These are phyloP conservation scores for Fraxinus americana DNA, from an alignment of 257 asterid species.

Conservation along the genomic window DNA sequence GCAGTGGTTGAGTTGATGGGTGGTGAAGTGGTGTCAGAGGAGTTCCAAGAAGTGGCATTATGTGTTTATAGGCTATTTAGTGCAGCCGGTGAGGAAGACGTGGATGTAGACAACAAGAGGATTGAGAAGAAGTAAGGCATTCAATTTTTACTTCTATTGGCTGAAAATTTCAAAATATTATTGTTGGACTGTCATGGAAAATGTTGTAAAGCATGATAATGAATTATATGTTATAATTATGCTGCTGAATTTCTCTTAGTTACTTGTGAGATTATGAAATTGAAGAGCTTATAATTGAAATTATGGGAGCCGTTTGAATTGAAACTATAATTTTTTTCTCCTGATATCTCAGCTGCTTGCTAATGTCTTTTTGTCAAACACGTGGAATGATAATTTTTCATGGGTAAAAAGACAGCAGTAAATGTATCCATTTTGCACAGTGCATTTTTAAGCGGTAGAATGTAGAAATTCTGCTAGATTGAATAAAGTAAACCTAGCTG, in stretches of 20 bases:
- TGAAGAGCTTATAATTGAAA: slow-evolving; percentile 3
- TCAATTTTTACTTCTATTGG: slow-evolving; percentile 7
- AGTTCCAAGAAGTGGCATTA: slow-evolving; percentile 85
- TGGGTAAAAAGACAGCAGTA: background rate
- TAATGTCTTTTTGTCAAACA: background rate
- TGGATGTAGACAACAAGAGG: slow-evolving; percentile 46
- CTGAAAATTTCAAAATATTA: slow-evolving; percentile 4
- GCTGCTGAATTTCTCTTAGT: background rate
- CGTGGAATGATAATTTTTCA: slow-evolving; percentile 9
- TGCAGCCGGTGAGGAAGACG: slow-evolving; percentile 44
- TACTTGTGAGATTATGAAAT: background rate
- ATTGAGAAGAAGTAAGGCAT: slow-evolving; percentile 56
- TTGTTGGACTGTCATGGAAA: background rate
- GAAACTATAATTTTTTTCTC: background rate
- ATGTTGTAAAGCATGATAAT: background rate
- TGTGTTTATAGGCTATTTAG: slow-evolving; percentile 57
- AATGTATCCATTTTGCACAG: background rate
- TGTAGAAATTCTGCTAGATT: background rate
- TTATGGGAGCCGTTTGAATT: background rate
- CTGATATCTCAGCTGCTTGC: slow-evolving; percentile 8
- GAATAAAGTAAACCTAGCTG: background rate
- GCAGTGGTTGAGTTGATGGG: slow-evolving; percentile 81
- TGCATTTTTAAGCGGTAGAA: slow-evolving; percentile 1
- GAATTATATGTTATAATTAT: background rate
- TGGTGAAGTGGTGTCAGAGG: slow-evolving; percentile 80